Evolutionary conservation across 2,329 filamentous ascomycete species (phyloP), one percentile per base, ranked within the genome.

Genomic region (Bipolaris victoriae): DNA sequence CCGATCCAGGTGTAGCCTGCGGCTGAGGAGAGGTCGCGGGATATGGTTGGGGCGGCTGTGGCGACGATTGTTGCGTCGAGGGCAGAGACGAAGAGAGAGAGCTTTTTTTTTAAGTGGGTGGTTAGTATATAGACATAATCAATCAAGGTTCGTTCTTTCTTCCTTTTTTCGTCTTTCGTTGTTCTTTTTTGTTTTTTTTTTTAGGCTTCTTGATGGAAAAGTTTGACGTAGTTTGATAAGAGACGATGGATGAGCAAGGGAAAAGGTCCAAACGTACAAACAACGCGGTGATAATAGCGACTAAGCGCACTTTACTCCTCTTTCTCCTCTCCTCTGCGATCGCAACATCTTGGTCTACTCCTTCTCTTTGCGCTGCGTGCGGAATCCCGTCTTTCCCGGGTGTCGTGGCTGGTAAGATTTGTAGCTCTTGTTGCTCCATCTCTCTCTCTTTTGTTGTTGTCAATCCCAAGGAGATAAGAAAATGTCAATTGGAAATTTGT

Each of bases 1-100:
- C 90, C 90, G 58, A 94, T 89, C 91, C 90, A 93, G 13, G 87
- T 86, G 75, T 92, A 93, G 22, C 89, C 90, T 15, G 84, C 79
- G 3, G 85, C 85, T 5, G 89, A 90, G 43, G 86, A 70, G 59
- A 93, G 84, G 58, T 89, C 81, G 33, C 77, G 76, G 5, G 85
- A 82, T 61, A 91, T 90, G 13, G 86, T 86, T 0, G 88, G 88
- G 5, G 90, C 80, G 5, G 88, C 86, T 0, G 88, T 90, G 10
- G 88, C 83, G 64, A 88, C 79, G 64, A 87, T 87, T 15, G 86
- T 89, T 49, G 84, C 64, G 44, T 81, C 78, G 3, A 81, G 66
- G 9, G 78, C 78, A 10, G 76, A 75, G 45, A 79, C 70, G 55
- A 79, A 80, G 11, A 79, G 68, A 7, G 73, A 73, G 13, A 79